Evolutionary conservation across 306 rosid genomes (phyloP).

Genomic region (Sechiopsis laciniata): DNA sequence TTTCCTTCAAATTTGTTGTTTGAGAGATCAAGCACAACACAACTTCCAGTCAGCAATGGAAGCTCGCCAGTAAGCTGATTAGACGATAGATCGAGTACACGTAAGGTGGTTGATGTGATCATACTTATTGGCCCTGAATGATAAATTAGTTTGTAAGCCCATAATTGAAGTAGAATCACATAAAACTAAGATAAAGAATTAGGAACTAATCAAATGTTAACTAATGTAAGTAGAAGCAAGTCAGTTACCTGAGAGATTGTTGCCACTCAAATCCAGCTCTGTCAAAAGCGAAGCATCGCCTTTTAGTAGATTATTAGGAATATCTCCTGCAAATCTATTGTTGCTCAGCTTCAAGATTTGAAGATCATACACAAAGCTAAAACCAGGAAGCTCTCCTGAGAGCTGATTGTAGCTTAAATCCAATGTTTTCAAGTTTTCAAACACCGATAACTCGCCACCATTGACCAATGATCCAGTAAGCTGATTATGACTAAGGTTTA

Average conservation of each 20-base stretch:
- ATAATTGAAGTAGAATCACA: slow-evolving; percentile 7
- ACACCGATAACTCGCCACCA: slow-evolving; percentile 53
- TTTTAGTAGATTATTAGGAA: slow-evolving; percentile 68
- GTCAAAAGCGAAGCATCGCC: slow-evolving; percentile 79
- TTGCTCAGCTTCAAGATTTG: slow-evolving; percentile 84
- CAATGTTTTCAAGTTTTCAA: slow-evolving; percentile 74
- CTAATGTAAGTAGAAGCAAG: background rate
- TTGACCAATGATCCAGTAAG: slow-evolving; percentile 69
- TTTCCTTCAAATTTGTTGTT: slow-evolving; percentile 75
- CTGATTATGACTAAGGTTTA: slow-evolving; percentile 82
- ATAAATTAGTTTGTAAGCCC: slow-evolving; percentile 30
- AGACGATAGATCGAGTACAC: slow-evolving; percentile 61
- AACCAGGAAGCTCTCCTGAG: slow-evolving; percentile 85
- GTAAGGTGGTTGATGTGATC: slow-evolving; percentile 66
- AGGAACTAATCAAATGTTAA: slow-evolving; percentile 1
- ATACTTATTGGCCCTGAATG: slow-evolving; percentile 68
- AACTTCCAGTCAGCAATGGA: slow-evolving; percentile 85
- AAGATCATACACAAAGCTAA: slow-evolving; percentile 86
- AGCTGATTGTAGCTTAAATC: slow-evolving; percentile 89
- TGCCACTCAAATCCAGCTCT: slow-evolving; percentile 93
- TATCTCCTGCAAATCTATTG: slow-evolving; percentile 72
- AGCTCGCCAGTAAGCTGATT: slow-evolving; percentile 68
- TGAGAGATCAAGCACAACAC: slow-evolving; percentile 87
- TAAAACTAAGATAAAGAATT: background rate
- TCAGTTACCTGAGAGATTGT: slow-evolving; percentile 80